Percentiles rank a stretch among this genome's conserved stretches.
These are phyloP conservation scores for Pichia sp. DNA, from an alignment of 1,139 yeast species.

Conservation along the genomic window DNA sequence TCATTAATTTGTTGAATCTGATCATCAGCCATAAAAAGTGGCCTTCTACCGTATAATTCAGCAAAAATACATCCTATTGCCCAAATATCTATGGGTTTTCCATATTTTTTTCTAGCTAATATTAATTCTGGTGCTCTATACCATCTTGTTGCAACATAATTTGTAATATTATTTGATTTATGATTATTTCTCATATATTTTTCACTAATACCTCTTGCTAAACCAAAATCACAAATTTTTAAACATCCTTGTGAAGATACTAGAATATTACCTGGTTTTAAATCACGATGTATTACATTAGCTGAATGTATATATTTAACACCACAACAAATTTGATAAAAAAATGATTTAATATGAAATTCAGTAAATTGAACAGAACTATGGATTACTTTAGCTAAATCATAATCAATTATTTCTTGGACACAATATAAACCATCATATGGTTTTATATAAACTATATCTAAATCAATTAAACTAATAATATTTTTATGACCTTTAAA, in stretches of 20 bases:
- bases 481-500: constrained; percentile 81
- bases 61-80: constrained; percentile 77
- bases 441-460: constrained; percentile 57
- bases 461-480: constrained; percentile 66
- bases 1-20: constrained; percentile 58
- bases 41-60: constrained; percentile 66
- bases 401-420: constrained; percentile 76
- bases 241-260: constrained; percentile 95
- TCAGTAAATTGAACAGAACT: constrained; percentile 76
- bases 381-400: constrained; percentile 70
- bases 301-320: constrained; percentile 93
- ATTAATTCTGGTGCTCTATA: constrained; percentile 95
- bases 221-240: constrained; percentile 93
- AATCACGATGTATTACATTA: constrained; percentile 88
- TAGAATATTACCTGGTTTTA: constrained; percentile 87
- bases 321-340: constrained; percentile 87
- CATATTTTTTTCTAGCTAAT: constrained; percentile 78
- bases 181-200: constrained; percentile 35
- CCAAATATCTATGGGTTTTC: constrained; percentile 63
- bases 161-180: constrained; percentile 48
- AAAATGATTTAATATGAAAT: constrained; percentile 68
- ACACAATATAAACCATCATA: constrained; percentile 83
- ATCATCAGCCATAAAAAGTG: constrained; percentile 65
- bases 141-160: constrained; percentile 94
- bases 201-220: constrained; percentile 68